Evolutionary conservation across 1,139 yeast genomes (phyloP), one percentile per base, ranked within the genome.

Genomic region (Suhomyces guaymorum): DNA sequence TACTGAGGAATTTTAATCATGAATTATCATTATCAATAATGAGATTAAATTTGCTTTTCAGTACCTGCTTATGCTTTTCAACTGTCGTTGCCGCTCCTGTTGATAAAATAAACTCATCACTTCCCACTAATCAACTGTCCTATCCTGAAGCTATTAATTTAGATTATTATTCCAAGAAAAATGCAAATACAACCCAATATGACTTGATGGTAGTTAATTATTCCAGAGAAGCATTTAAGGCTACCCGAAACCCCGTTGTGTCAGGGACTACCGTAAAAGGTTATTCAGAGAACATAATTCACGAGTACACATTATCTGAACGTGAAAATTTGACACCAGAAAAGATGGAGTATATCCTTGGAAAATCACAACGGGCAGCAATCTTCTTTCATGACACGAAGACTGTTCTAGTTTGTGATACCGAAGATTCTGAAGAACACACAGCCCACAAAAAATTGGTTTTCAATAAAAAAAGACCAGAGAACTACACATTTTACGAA

Each of bases 361-460:
- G 26, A 15, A 29, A 33, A 14, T 40, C 42, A 20, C 54, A 55
- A 5, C 47, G 43, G 20, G 38, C 49, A 16, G 40, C 51, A 7
- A 36, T 57, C 6, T 21, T 35, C n/a, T 53, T 55, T 33, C 39
- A 44, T 28, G 61, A 56, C 31, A 42, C 57, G 4, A 43, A 47
- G 13, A 51, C 59, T 0, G 37, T 51, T 2, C 32, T 56, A n/a
- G 41, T 52, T 7, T 51, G 57, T 2, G 42, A 37, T 15, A 37
- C 33, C 5, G 34, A 34, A 3, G 41, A 38, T 9, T 33, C 42
- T 10, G 9, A 44, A 4, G 35, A 36, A n/a, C n/a, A n/a, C n/a
- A n/a, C n/a, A n/a, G n/a, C n/a, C n/a, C n/a, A n/a, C n/a, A n/a
- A n/a, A n/a, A n/a, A n/a, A n/a, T n/a, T n/a, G n/a, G n/a, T n/a